Evolutionary conservation across 2,329 filamentous ascomycete genomes (phyloP).

Genomic region (Neoarthrinium moseri): DNA sequence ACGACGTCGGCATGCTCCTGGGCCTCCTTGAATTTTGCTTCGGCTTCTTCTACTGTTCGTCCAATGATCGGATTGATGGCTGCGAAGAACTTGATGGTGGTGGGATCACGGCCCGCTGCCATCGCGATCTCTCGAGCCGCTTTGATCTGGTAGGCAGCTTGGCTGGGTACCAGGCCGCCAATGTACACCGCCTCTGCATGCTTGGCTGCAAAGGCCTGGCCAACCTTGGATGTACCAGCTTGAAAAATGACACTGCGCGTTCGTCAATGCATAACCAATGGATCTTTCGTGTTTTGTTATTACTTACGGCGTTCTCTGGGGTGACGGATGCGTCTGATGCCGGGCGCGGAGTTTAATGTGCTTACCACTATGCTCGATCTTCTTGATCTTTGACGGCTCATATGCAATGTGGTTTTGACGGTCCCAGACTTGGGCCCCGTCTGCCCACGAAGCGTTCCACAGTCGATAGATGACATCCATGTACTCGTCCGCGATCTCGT

Average conservation of each 20-base stretch:
- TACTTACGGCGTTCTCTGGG: conserved; percentile 55
- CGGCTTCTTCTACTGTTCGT: neutral
- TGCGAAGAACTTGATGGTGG: conserved; percentile 5
- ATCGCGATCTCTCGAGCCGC: conserved; percentile 1
- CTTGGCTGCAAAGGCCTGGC: conserved; percentile 59
- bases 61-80: conserved; percentile 5
- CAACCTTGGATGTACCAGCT: conserved; percentile 60
- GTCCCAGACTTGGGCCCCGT: conserved; percentile 31
- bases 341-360: conserved; percentile 59
- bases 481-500: conserved; percentile 46
- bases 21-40: neutral
- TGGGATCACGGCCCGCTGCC: neutral
- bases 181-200: conserved; percentile 59
- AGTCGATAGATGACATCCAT: conserved; percentile 44
- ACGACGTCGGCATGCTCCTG: conserved; percentile 6
- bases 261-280: too few species aligned
- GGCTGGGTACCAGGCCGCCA: conserved; percentile 1
- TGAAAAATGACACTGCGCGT: conserved; percentile 51
- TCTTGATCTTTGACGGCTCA: conserved; percentile 42
- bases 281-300: neutral
- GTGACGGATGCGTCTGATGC: conserved; percentile 60
- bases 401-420: conserved; percentile 26
- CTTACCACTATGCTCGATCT: conserved; percentile 62
- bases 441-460: conserved; percentile 51
- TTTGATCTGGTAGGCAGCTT: conserved; percentile 3